phyloP scores from a whole-genome alignment of 108 stramenopile genomes.

The Fragilaria radians region DNA sequence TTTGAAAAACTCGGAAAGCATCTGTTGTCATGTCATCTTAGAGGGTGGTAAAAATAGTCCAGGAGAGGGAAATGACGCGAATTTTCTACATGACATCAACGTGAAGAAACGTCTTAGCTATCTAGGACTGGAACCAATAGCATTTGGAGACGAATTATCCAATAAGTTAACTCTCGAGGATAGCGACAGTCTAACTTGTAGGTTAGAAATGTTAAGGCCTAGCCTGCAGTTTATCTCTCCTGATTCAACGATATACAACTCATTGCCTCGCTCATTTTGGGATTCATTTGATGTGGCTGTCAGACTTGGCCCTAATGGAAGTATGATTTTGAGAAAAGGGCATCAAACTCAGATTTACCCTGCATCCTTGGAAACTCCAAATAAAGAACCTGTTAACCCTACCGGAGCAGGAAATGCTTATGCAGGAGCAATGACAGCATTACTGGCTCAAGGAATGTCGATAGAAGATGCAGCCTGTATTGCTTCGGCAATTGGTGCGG shows the following conservation, averaged over 20 bases:
- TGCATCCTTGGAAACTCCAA: conserved; percentile 25
- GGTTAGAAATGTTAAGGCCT: conserved; percentile 11
- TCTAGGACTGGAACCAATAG: conserved; percentile 47
- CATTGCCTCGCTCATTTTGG: neutral
- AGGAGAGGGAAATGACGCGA: conserved; percentile 32
- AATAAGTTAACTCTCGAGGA: conserved; percentile 18
- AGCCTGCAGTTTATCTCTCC: conserved; percentile 19
- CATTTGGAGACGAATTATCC: conserved; percentile 27
- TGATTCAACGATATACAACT: neutral
- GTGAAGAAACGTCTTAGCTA: conserved; percentile 20
- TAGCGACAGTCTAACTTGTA: conserved; percentile 1
- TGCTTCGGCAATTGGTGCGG: conserved; percentile 53
- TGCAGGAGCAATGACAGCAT: conserved; percentile 30
- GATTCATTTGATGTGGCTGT: conserved; percentile 13
- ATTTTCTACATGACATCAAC: conserved; percentile 19
- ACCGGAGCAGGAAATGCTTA: conserved; percentile 60
- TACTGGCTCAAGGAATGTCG: conserved; percentile 23
- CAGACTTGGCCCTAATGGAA: conserved; percentile 32
- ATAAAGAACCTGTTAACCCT: conserved; percentile 36
- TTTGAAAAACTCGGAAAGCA: neutral
- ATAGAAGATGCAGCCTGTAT: conserved; percentile 24
- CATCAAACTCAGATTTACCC: conserved; percentile 8
- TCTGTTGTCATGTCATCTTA: conserved; percentile 28
- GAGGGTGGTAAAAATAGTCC: conserved; percentile 30
- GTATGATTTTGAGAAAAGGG: conserved; percentile 14